Evolutionary conservation across 352 stramenopile species (phyloP).

Genomic region (Globisporangium camurandrum): DNA sequence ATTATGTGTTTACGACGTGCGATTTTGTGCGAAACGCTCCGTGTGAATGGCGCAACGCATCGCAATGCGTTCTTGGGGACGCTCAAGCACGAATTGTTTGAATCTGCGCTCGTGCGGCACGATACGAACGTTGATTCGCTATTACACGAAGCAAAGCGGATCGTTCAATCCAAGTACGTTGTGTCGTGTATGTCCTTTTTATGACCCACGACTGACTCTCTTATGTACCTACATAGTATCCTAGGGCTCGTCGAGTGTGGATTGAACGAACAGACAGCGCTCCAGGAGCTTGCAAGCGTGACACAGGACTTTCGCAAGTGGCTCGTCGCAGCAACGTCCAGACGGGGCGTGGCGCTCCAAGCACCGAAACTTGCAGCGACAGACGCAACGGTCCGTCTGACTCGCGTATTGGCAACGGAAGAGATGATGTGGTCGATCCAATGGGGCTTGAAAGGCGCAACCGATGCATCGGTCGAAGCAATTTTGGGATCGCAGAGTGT

Average conservation of each 20-base stretch:
- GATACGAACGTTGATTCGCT: conserved; percentile 26
- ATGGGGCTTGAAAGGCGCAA: conserved; percentile 76
- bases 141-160: conserved; percentile 27
- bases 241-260: conserved; percentile 60
- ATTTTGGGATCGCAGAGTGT: conserved; percentile 3
- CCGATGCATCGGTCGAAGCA: conserved; percentile 49
- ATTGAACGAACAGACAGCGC: conserved; percentile 44
- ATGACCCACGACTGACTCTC: conserved; percentile 3
- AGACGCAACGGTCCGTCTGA: conserved; percentile 26
- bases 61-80: conserved; percentile 63
- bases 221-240: conserved; percentile 28
- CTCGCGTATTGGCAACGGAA: conserved; percentile 58
- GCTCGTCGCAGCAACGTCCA: conserved; percentile 15
- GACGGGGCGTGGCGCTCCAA: conserved; percentile 23
- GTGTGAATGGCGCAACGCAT: conserved; percentile 46
- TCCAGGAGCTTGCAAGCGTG: conserved; percentile 49
- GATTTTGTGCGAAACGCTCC: conserved; percentile 58
- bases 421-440: conserved; percentile 85
- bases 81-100: conserved; percentile 82
- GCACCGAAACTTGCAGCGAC: conserved; percentile 15
- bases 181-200: not conserved
- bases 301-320: conserved; percentile 48
- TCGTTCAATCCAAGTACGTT: conserved; percentile 57
- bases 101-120: conserved; percentile 36
- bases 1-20: conserved; percentile 62